These are phyloP conservation scores for Corylus avellana DNA, from an alignment of 306 rosid species.

Conservation along the genomic window DNA sequence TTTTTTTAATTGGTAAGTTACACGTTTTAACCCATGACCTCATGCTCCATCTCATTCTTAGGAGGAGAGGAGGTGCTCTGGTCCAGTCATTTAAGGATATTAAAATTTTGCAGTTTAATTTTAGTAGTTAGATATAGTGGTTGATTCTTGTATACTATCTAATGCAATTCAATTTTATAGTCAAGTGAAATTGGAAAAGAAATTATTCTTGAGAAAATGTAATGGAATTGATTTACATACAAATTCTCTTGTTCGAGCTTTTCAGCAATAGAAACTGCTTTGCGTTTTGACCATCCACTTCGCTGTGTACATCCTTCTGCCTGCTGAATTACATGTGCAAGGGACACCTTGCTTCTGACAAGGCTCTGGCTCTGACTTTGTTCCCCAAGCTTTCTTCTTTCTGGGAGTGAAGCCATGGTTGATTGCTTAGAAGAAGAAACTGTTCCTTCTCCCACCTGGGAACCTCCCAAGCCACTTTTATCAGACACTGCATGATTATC, in stretches of 20 bases:
- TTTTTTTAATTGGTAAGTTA: not conserved
- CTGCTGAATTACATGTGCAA: conserved; percentile 98
- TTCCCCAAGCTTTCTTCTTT: conserved; percentile 54
- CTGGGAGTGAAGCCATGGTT: conserved; percentile 39
- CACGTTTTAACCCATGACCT: not conserved
- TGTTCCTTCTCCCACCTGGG: conserved; percentile 39
- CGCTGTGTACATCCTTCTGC: conserved; percentile 80
- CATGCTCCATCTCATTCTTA: not conserved
- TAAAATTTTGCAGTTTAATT: not conserved
- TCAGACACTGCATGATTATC: conserved; percentile 42
- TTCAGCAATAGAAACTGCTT: conserved; percentile 96
- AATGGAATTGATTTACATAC: conserved; percentile 51
- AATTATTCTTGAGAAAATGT: not conserved
- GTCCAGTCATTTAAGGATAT: not conserved
- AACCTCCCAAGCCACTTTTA: conserved; percentile 44
- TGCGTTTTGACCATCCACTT: conserved; percentile 81
- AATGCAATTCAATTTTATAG: not conserved
- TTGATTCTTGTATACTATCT: not conserved
- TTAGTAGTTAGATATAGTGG: conserved; percentile 5
- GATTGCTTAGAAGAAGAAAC: conserved; percentile 45
- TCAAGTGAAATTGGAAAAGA: conserved; percentile 4
- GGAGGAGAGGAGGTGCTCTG: not conserved
- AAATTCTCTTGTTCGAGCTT: conserved; percentile 97
- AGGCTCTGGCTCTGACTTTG: conserved; percentile 73
- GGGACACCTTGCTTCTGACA: conserved; percentile 91